A percentile compares a stretch with the other conserved stretches of the same genome.
phyloP scores from a whole-genome alignment of 305 asterid species.

The Fraxinus sp. region DNA sequence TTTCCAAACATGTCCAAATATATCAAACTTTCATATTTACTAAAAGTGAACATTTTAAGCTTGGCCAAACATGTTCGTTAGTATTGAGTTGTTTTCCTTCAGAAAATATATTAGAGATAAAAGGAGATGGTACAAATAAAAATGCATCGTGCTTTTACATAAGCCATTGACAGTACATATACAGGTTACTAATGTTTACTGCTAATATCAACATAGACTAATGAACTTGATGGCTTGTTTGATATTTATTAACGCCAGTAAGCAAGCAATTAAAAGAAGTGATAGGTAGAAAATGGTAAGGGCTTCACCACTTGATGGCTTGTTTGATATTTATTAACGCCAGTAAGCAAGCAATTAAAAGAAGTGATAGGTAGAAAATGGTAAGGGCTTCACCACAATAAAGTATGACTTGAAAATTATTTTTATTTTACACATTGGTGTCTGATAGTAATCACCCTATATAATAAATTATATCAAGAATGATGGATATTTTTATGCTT shows the following conservation, averaged over 20 bases:
- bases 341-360: neutral
- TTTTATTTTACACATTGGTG: neutral
- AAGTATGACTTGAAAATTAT: neutral
- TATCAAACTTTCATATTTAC: neutral
- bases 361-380: neutral
- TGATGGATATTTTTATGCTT: neutral
- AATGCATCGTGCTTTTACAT: neutral
- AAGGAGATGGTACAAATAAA: neutral
- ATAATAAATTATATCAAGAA: neutral
- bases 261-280: neutral
- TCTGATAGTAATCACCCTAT: neutral
- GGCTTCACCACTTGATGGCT: neutral
- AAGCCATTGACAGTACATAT: neutral
- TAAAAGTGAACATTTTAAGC: neutral
- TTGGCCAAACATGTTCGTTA: neutral
- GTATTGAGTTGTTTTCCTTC: neutral
- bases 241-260: neutral
- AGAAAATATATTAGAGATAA: neutral
- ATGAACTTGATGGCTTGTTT: neutral
- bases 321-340: constrained; percentile 2
- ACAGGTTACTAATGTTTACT: neutral
- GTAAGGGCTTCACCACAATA: neutral
- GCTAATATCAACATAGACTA: neutral
- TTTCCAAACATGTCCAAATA: neutral
- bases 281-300: neutral